Base-by-base conservation (phyloP, 805 yeast species). In the Barnettozyma wickerhamii region DNA sequence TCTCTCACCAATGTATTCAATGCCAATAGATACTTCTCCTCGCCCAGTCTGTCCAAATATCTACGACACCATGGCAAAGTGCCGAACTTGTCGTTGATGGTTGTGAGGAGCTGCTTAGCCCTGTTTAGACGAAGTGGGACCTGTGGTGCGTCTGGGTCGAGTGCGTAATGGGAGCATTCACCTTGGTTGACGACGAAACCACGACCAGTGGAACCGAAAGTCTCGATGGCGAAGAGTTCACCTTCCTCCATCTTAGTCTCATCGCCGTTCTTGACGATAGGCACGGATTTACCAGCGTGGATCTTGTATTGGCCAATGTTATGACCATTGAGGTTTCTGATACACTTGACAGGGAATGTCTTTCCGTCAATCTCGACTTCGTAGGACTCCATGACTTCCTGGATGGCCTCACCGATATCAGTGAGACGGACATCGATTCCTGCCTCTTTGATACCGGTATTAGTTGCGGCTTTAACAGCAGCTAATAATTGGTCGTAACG, bases 211-310 rank as follows among this genome's bases (percentile, higher is more conserved):
- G 96, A 77, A 10, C 99, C 99, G 58, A 93, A 93, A 3, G 99
- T 93, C 67, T 93, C 99, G 58, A 93, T 91, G 46, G 99, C 99
- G 71, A 87, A 91, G 2, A 88, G 82, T 64, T 93, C 99, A 48
- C 96, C 96, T 69, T 93, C 99, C 63, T 93, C 99, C 96, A 93
- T 91, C 73, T 91, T 91, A 10, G 98, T 93, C 63, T 76, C 76
- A 61, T 93, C 99, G 7, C 89, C 91, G 55, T 86, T 86, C 55
- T 90, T 84, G 27, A 93, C 95, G 55, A 93, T 93, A 14, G 99
- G 99, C 35, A 93, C 98, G 19, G 95, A 81, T 63, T 93, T 93
- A 48, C 96, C 97, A 31, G 90, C 93, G 63, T 93, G 99, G 56
- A 93, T 93, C 39, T 69, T 72, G 64, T 72, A 90, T 41, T 82